phyloP scores from a whole-genome alignment of 1,139 yeast genomes.

The Geotrichum reessii region DNA sequence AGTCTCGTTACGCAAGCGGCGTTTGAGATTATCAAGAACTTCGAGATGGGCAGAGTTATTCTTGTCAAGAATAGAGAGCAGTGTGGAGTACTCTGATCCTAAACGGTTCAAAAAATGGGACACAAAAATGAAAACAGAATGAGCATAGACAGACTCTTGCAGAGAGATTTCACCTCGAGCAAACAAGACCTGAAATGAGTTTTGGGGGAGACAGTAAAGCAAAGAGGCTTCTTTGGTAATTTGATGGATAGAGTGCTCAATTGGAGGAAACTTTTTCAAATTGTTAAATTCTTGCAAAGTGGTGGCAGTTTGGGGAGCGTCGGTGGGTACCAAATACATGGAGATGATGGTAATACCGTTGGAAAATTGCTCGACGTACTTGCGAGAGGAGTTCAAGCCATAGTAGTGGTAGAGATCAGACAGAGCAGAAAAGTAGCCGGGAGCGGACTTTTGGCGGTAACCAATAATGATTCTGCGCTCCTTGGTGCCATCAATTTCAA shows the following conservation, averaged over 20 bases:
- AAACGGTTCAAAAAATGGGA: conserved; percentile 91
- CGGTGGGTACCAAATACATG: conserved; percentile 65
- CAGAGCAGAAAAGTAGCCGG: conserved; percentile 83
- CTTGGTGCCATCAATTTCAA: conserved; percentile 66
- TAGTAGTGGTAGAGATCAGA: conserved; percentile 86
- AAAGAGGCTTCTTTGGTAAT: conserved; percentile 92
- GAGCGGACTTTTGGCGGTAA: conserved; percentile 75
- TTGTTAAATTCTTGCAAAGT: conserved; percentile 35
- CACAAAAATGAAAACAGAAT: conserved; percentile 86
- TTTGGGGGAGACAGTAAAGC: conserved; percentile 85
- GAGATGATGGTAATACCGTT: conserved; percentile 85
- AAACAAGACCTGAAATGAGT: conserved; percentile 70
- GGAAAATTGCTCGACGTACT: conserved; percentile 89
- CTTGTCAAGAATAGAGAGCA: conserved; percentile 58
- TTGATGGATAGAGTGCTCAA: conserved; percentile 78
- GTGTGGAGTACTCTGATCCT: conserved; percentile 81
- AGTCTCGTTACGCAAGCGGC: conserved; percentile 88
- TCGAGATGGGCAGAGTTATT: conserved; percentile 60
- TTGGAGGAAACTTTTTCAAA: conserved; percentile 40
- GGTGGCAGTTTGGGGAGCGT: conserved; percentile 34
- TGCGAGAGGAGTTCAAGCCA: conserved; percentile 77
- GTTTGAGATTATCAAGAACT: conserved; percentile 73
- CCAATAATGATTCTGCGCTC: conserved; percentile 89
- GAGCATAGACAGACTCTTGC: conserved; percentile 93
- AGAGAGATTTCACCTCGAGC: conserved; percentile 75